These are phyloP conservation scores for Termitomyces sp. DNA, from an alignment of 768 basidiomycete genomes.

Conservation along the genomic window DNA sequence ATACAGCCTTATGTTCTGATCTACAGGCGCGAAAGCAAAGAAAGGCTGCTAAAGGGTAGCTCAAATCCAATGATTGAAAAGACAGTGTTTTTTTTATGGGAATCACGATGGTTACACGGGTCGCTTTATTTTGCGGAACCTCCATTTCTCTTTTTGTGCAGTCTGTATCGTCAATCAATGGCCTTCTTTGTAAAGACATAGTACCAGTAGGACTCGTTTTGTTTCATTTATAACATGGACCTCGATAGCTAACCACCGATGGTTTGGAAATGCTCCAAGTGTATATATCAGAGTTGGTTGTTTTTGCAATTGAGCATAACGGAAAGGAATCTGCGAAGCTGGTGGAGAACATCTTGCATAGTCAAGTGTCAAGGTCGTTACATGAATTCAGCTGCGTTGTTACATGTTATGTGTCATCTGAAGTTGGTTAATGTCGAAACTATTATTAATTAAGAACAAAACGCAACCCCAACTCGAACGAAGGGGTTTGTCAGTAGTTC, in stretches of 20 bases:
- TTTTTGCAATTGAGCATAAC: neutral
- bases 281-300: neutral
- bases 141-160: conserved; percentile 3
- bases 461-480: no score
- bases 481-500: no score
- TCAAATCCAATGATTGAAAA: conserved; percentile 10
- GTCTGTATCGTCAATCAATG: conserved; percentile 9
- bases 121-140: neutral
- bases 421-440: no score
- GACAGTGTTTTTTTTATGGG: neutral
- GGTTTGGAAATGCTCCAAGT: neutral
- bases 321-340: no score
- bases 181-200: neutral
- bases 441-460: no score
- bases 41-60: conserved; percentile 7
- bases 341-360: no score
- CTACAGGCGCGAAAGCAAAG: conserved; percentile 14
- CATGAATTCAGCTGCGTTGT: no score
- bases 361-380: no score
- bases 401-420: no score
- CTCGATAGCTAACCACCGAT: neutral
- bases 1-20: neutral
- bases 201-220: neutral
- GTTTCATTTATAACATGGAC: neutral
- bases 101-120: neutral